These are phyloP conservation scores for Strobilomyces dryophilus DNA, from an alignment of 768 basidiomycete species.

Conservation along the genomic window DNA sequence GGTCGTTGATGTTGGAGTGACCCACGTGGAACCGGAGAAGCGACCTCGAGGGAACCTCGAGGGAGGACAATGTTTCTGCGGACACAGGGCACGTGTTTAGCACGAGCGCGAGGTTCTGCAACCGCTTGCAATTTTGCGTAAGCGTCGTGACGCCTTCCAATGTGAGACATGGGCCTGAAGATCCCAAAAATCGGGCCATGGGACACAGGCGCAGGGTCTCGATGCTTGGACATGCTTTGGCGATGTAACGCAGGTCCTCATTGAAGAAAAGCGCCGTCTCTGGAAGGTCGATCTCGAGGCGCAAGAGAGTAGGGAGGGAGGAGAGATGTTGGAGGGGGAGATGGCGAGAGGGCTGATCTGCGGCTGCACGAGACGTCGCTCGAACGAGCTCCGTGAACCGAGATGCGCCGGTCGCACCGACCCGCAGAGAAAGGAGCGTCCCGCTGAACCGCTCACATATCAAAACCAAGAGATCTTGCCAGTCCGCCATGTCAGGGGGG, in stretches of 20 bases:
- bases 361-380: slow-evolving; percentile 57
- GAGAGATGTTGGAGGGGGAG: slow-evolving; percentile 59
- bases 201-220: slow-evolving; percentile 68
- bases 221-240: slow-evolving; percentile 60
- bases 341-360: slow-evolving; percentile 53
- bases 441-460: slow-evolving; percentile 60
- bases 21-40: slow-evolving; percentile 71
- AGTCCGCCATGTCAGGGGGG: slow-evolving; percentile 68
- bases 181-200: slow-evolving; percentile 57
- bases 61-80: slow-evolving; percentile 43
- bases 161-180: slow-evolving; percentile 53
- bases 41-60: slow-evolving; percentile 55
- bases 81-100: slow-evolving; percentile 51
- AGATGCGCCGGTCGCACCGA: slow-evolving; percentile 64
- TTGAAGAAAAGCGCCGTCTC: slow-evolving; percentile 67
- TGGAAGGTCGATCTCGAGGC: slow-evolving; percentile 76
- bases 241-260: slow-evolving; percentile 54
- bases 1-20: slow-evolving; percentile 67
- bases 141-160: slow-evolving; percentile 62
- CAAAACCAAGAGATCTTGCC: slow-evolving; percentile 64
- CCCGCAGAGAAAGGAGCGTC: slow-evolving; percentile 55
- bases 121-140: slow-evolving; percentile 50
- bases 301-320: slow-evolving; percentile 48
- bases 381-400: slow-evolving; percentile 80
- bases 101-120: slow-evolving; percentile 65